Evolutionary conservation across 2,329 filamentous ascomycete genomes (phyloP).

Genomic region (Venturia carpophila): DNA sequence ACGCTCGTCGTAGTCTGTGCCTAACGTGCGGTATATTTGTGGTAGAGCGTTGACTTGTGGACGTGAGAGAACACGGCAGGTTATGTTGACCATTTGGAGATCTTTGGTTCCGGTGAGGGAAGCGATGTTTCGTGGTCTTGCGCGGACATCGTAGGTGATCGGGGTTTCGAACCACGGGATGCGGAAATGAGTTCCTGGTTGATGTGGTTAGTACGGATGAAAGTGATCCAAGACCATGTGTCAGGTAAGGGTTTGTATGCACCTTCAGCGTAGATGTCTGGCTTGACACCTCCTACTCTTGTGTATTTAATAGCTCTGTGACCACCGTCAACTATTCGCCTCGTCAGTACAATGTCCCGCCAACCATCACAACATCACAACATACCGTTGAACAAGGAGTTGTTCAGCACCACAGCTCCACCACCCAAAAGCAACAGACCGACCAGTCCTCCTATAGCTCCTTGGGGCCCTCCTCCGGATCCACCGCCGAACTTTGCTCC

Average conservation of each 20-base stretch:
- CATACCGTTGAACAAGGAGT: slow-evolving; percentile 61
- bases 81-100: slow-evolving; percentile 99
- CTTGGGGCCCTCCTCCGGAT: slow-evolving; percentile 41
- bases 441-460: slow-evolving; percentile 47
- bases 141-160: slow-evolving; percentile 94
- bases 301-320: slow-evolving; percentile 99
- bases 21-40: slow-evolving; percentile 94
- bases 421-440: slow-evolving; percentile 48
- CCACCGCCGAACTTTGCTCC: slow-evolving; percentile 43
- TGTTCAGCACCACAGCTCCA: slow-evolving; percentile 49
- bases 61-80: slow-evolving; percentile 93
- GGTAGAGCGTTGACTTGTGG: slow-evolving; percentile 82
- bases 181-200: slow-evolving; percentile 75
- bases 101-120: slow-evolving; percentile 98
- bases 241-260: slow-evolving; percentile 22
- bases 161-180: slow-evolving; percentile 98
- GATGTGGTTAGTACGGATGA: slow-evolving; percentile 12
- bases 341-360: slow-evolving; percentile 18
- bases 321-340: slow-evolving; percentile 76
- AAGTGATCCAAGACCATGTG: background rate
- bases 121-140: slow-evolving; percentile 91
- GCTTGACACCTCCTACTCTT: slow-evolving; percentile 82
- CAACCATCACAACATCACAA: slow-evolving; percentile 15
- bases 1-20: slow-evolving; percentile 93
- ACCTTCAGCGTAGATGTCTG: slow-evolving; percentile 96